These are phyloP conservation scores for Ophiostoma triangulosporum DNA, from an alignment of 2,329 filamentous ascomycete species.

Conservation along the genomic window DNA sequence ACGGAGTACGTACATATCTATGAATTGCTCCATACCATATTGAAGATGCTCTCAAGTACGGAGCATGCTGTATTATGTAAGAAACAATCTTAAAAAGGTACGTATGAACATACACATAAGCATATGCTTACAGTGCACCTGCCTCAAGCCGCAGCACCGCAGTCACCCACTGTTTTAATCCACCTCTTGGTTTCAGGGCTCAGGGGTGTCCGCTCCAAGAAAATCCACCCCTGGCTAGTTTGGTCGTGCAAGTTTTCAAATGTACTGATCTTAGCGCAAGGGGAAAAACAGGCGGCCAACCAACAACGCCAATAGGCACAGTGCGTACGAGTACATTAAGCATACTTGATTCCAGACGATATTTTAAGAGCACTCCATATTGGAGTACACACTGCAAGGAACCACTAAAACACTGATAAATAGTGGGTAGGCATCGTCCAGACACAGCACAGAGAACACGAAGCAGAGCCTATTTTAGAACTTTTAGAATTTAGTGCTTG, in stretches of 20 bases:
- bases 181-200: slow-evolving; percentile 7
- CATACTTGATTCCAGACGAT: too few relatives aligned
- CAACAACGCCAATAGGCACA: background rate
- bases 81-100: too few relatives aligned
- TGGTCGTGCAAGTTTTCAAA: slow-evolving; percentile 5
- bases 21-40: background rate
- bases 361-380: background rate
- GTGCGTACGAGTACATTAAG: background rate
- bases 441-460: background rate
- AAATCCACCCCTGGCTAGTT: slow-evolving; percentile 5
- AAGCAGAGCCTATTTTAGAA: background rate
- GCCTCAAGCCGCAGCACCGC: too few relatives aligned
- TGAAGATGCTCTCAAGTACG: background rate
- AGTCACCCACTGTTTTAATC: background rate
- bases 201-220: background rate
- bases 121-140: too few relatives aligned
- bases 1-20: too few relatives aligned
- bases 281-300: background rate
- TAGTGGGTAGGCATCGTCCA: too few relatives aligned
- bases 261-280: slow-evolving; percentile 7
- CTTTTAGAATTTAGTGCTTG: background rate
- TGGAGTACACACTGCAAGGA: background rate
- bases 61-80: background rate
- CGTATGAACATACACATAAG: too few relatives aligned
- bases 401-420: too few relatives aligned